Evolutionary conservation across 257 asterid species (phyloP).

Genomic region (Scutellaria minor): DNA sequence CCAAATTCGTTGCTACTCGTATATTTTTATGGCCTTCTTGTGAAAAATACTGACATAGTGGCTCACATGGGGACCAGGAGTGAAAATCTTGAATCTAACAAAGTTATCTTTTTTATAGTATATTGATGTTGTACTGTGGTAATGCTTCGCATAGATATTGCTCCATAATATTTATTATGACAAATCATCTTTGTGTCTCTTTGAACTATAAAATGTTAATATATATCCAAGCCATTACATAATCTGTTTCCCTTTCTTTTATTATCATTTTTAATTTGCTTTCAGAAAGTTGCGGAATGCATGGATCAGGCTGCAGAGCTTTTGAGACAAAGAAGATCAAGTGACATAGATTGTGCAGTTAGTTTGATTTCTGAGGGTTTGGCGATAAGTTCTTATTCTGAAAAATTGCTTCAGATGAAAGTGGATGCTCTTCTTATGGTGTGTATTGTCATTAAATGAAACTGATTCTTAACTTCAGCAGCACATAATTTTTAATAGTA

Average conservation of each 20-base stretch:
- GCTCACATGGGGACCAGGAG: not conserved
- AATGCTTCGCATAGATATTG: not conserved
- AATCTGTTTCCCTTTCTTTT: slow-evolving; percentile 21
- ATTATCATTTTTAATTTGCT: slow-evolving; percentile 29
- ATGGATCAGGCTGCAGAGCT: slow-evolving; percentile 63
- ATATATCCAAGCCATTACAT: slow-evolving; percentile 9
- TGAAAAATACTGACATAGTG: not conserved
- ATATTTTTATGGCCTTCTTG: not conserved
- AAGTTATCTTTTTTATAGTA: not conserved
- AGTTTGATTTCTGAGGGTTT: slow-evolving; percentile 72
- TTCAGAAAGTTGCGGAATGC: slow-evolving; percentile 75
- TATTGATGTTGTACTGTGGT: slow-evolving; percentile 13
- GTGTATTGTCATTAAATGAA: slow-evolving; percentile 38
- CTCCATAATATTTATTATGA: not conserved
- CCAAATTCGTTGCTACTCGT: not conserved
- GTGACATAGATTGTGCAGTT: slow-evolving; percentile 69
- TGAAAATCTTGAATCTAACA: slow-evolving; percentile 6
- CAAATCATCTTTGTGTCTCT: slow-evolving; percentile 1
- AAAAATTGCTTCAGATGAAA: slow-evolving; percentile 72
- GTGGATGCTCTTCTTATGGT: slow-evolving; percentile 90
- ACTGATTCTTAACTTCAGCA: slow-evolving; percentile 21
- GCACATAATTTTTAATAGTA: slow-evolving; percentile 20
- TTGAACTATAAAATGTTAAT: slow-evolving; percentile 8
- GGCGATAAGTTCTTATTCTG: slow-evolving; percentile 71
- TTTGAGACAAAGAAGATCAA: slow-evolving; percentile 54